These are phyloP conservation scores for Arabis hirsuta DNA, from an alignment of 345 rosid species.

Conservation along the genomic window DNA sequence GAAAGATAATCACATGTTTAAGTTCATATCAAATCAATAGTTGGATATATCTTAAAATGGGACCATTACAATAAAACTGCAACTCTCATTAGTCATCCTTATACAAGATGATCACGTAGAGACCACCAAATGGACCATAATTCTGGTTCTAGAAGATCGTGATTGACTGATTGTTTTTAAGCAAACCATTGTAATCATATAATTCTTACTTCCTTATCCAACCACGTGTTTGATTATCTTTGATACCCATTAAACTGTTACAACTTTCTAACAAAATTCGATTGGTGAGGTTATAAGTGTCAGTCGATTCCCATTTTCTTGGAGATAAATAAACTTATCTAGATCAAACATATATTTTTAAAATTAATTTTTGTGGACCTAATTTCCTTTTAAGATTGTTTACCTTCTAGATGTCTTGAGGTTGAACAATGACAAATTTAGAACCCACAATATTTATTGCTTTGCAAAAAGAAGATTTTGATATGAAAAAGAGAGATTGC, in stretches of 20 bases:
- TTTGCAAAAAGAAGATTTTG: not conserved
- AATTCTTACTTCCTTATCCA: constrained; percentile 17
- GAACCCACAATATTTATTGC: no score
- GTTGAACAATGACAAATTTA: not conserved
- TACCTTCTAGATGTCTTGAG: no score
- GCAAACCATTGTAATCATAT: constrained; percentile 30
- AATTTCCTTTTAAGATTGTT: no score
- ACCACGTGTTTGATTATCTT: constrained; percentile 34
- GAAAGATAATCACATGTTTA: not conserved
- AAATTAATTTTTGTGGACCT: no score
- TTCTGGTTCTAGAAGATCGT: constrained; percentile 31
- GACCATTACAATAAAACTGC: constrained; percentile 3
- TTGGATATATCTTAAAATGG: constrained; percentile 3
- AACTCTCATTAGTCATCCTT: not conserved
- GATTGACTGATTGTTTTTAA: constrained; percentile 19
- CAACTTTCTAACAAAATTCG: not conserved
- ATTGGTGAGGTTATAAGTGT: constrained; percentile 9
- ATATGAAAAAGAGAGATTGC: not conserved
- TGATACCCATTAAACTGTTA: not conserved
- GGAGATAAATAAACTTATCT: constrained; percentile 16
- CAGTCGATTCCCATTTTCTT: not conserved
- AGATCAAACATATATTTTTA: not conserved
- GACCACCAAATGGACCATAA: not conserved
- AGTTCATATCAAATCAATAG: not conserved
- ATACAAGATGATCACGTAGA: constrained; percentile 24